Percentiles rank a stretch among this genome's conserved stretches.
phyloP scores from a whole-genome alignment of 108 stramenopile species.

The Cyclotella choctawhatcheeana region DNA sequence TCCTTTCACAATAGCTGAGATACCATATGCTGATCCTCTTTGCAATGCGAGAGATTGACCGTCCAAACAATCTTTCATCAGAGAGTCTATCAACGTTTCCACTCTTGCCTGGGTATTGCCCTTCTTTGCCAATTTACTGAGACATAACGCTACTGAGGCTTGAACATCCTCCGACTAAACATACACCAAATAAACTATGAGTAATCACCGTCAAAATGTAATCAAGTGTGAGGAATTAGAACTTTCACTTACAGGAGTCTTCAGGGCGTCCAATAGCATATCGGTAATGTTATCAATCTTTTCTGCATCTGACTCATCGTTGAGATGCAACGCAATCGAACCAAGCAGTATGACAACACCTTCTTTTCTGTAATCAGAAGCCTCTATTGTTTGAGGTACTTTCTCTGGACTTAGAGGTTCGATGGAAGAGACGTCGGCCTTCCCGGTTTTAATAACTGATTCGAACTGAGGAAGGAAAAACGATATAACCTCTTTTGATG shows the following conservation, averaged over 20 bases:
- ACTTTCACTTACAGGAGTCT: conserved; percentile 1
- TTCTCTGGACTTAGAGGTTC: conserved; percentile 63
- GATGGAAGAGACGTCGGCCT: conserved; percentile 54
- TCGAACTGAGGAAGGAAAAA: conserved; percentile 85
- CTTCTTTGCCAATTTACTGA: conserved; percentile 90
- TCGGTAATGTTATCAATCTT: conserved; percentile 85
- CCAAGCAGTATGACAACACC: conserved; percentile 89
- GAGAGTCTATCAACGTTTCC: conserved; percentile 62
- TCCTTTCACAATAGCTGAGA: conserved; percentile 98
- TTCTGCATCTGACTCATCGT: conserved; percentile 69
- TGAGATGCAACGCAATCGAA: conserved; percentile 85
- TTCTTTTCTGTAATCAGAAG: conserved; percentile 87
- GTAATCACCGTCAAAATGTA: background rate
- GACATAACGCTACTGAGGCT: conserved; percentile 77
- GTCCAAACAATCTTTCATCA: conserved; percentile 73
- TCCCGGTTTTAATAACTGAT: conserved; percentile 73
- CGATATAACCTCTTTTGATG: conserved; percentile 75
- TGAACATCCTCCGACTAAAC: conserved; percentile 83
- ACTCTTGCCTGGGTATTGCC: conserved; percentile 77
- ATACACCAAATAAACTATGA: background rate
- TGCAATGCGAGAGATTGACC: conserved; percentile 68
- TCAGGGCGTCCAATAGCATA: conserved; percentile 77
- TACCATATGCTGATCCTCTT: conserved; percentile 95
- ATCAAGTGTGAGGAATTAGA: background rate
- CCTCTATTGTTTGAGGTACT: conserved; percentile 52